Evolutionary conservation across 805 yeast genomes (phyloP).

Genomic region (Candida xyloterini): DNA sequence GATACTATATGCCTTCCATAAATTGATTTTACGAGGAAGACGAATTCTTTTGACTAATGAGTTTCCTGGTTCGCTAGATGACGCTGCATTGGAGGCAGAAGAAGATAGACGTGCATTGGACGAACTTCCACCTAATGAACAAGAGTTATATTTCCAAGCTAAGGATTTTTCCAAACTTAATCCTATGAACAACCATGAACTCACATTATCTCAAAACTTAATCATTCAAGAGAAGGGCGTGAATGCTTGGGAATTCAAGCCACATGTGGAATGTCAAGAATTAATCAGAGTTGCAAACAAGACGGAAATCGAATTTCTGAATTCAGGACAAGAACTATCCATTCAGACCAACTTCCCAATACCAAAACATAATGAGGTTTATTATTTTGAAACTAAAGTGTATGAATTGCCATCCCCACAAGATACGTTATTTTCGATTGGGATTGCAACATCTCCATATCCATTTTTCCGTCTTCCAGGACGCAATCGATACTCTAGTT

Average conservation of each 20-base stretch:
- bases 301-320: conserved; percentile 54
- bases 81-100: conserved; percentile 56
- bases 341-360: conserved; percentile 81
- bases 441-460: conserved; percentile 82
- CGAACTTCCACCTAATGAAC: conserved; percentile 64
- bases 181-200: conserved; percentile 35
- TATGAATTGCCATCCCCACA: conserved; percentile 63
- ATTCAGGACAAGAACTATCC: conserved; percentile 45
- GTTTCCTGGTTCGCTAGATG: conserved; percentile 60
- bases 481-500: conserved; percentile 74
- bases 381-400: conserved; percentile 85
- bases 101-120: conserved; percentile 57
- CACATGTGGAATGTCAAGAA: conserved; percentile 51
- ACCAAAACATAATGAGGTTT: conserved; percentile 78
- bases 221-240: conserved; percentile 85
- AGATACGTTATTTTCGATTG: conserved; percentile 62
- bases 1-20: conserved; percentile 15
- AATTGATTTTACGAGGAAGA: conserved; percentile 10
- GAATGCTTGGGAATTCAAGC: conserved; percentile 82
- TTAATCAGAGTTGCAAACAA: conserved; percentile 64
- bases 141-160: conserved; percentile 65
- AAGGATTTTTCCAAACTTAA: conserved; percentile 45
- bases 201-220: conserved; percentile 54
- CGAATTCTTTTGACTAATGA: conserved; percentile 32
- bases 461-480: conserved; percentile 95